Conservation (phyloP, 208 protist species). For the Chromosphaera perkinsii region DNA sequence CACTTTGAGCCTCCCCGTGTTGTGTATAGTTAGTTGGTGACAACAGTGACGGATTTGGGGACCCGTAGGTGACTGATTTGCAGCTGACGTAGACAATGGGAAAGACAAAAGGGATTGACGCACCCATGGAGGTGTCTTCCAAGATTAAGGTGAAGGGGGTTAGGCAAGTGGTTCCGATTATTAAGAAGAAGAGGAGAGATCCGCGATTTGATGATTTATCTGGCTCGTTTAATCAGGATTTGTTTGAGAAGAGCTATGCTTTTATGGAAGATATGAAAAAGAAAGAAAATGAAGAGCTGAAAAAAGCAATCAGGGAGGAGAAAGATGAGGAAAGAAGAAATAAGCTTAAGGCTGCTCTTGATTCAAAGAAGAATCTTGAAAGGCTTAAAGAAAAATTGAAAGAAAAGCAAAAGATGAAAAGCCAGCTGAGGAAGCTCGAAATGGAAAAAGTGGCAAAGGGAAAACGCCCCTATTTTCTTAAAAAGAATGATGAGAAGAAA, state of each 20-base stretch:
- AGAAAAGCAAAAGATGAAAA: conserved; percentile 4
- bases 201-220: conserved; percentile 21
- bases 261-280: conserved; percentile 1
- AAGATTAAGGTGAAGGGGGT: background rate
- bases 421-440: background rate
- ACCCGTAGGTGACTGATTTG: no score
- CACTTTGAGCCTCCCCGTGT: no score
- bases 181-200: conserved; percentile 3
- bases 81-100: no score
- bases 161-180: conserved; percentile 10
- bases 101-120: no score
- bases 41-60: no score
- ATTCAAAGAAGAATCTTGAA: background rate
- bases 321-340: background rate
- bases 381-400: background rate
- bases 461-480: conserved; percentile 20
- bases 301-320: background rate
- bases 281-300: conserved; percentile 4
- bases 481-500: conserved; percentile 22
- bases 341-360: background rate
- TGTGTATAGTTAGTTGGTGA: no score
- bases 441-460: conserved; percentile 8
- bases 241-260: conserved; percentile 14
- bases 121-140: conserved; percentile 9
- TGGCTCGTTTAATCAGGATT: conserved; percentile 10